phyloP scores from a whole-genome alignment of 805 yeast genomes.

The Naumovozyma castellii region DNA sequence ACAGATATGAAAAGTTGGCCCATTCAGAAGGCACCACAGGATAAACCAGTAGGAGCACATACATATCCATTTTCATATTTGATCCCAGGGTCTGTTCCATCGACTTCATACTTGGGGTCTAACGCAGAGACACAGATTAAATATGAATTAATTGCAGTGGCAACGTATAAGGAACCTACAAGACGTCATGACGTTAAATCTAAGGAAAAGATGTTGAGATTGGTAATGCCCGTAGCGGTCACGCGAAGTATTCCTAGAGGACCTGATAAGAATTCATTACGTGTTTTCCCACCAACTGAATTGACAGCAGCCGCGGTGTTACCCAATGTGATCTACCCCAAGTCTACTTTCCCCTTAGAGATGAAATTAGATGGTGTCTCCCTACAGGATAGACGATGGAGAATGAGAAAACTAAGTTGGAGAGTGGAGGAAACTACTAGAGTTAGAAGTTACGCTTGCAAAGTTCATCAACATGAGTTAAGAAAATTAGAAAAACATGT shows the following conservation, averaged over 20 bases:
- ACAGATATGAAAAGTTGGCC: constrained; percentile 83
- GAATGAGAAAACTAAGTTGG: constrained; percentile 86
- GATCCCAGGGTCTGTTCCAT: constrained; percentile 80
- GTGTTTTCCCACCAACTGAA: constrained; percentile 94
- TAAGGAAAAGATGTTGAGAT: constrained; percentile 31
- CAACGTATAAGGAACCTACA: constrained; percentile 33
- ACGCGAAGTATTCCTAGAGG: constrained; percentile 72
- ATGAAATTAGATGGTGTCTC: constrained; percentile 67
- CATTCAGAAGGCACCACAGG: constrained; percentile 49
- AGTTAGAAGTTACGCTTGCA: constrained; percentile 50
- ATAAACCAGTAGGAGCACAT: constrained; percentile 61
- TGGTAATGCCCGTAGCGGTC: constrained; percentile 57
- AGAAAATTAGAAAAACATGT: constrained; percentile 22
- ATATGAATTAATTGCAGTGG: constrained; percentile 67
- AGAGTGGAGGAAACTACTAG: constrained; percentile 75
- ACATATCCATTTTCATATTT: constrained; percentile 88
- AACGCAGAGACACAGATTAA: constrained; percentile 43
- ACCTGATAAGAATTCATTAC: constrained; percentile 73
- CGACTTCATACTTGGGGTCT: constrained; percentile 54
- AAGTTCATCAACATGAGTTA: constrained; percentile 44
- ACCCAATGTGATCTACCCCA: constrained; percentile 85
- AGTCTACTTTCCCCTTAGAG: constrained; percentile 76
- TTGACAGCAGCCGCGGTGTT: constrained; percentile 78
- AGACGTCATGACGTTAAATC: constrained; percentile 10
- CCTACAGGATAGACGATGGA: constrained; percentile 62